phyloP scores from a whole-genome alignment of 2,329 filamentous ascomycete species.

The Neofusicoccum laricinum region DNA sequence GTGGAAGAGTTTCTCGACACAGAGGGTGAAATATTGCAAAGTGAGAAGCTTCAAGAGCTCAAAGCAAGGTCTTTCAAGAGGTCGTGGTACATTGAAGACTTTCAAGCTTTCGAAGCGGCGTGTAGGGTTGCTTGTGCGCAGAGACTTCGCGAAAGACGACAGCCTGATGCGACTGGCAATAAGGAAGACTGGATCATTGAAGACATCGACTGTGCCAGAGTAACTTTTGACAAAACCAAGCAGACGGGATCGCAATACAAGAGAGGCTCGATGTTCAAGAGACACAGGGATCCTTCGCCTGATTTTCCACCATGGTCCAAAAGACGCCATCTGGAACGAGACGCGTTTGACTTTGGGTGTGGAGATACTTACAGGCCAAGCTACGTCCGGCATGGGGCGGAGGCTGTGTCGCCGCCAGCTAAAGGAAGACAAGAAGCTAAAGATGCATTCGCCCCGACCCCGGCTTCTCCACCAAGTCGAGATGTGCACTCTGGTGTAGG shows the following conservation, averaged over 20 bases:
- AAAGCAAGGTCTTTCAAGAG: neutral
- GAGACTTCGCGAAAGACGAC: neutral
- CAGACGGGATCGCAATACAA: neutral
- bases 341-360: neutral
- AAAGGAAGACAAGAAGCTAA: neutral
- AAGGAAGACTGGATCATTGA: neutral
- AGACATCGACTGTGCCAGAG: neutral
- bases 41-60: neutral
- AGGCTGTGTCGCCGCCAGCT: neutral
- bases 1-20: neutral
- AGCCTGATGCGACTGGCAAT: neutral
- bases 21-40: neutral
- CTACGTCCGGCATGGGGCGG: neutral
- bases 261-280: neutral
- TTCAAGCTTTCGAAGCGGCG: neutral
- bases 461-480: neutral
- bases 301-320: neutral
- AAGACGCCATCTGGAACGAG: neutral
- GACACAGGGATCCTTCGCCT: neutral
- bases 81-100: neutral
- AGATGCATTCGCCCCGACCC: neutral
- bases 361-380: conserved; percentile 3
- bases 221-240: neutral
- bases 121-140: neutral
- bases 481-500: neutral